These are phyloP conservation scores for Pythium coloratum DNA, from an alignment of 352 stramenopile species.

Conservation along the genomic window DNA sequence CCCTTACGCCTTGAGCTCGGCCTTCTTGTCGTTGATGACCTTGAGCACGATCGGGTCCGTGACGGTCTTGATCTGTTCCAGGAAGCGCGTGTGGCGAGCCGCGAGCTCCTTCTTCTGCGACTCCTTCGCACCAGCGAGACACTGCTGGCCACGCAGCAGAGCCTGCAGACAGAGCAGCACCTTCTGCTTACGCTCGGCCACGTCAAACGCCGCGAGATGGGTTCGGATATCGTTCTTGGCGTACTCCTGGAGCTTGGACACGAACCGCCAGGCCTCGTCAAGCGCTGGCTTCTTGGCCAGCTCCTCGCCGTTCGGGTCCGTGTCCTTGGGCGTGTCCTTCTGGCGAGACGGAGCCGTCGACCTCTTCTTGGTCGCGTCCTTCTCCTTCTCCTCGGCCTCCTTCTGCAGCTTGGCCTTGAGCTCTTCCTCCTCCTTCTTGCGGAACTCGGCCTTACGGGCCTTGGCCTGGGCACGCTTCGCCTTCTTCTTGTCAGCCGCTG, in stretches of 20 bases:
- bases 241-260: constrained; percentile 68
- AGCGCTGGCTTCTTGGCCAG: constrained; percentile 64
- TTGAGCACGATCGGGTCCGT: constrained; percentile 59
- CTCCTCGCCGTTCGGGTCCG: constrained; percentile 73
- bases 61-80: constrained; percentile 53
- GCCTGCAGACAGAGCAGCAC: constrained; percentile 75
- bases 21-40: constrained; percentile 63
- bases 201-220: constrained; percentile 75
- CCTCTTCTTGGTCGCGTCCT: constrained; percentile 68
- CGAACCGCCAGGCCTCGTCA: constrained; percentile 79
- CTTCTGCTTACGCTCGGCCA: constrained; percentile 75
- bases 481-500: constrained; percentile 93
- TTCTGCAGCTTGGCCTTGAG: constrained; percentile 76
- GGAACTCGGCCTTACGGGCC: constrained; percentile 89
- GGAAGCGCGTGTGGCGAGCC: constrained; percentile 40
- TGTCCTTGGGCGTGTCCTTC: constrained; percentile 60
- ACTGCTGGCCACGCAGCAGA: constrained; percentile 57
- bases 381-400: constrained; percentile 74
- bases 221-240: constrained; percentile 57
- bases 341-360: constrained; percentile 41
- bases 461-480: constrained; percentile 88
- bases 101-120: constrained; percentile 38
- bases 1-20: constrained; percentile 54
- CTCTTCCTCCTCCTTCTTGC: constrained; percentile 77
- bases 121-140: constrained; percentile 24